Evolutionary conservation across 2,329 filamentous ascomycete species (phyloP), one percentile per base, ranked within the genome.

Genomic region (Alternaria gaisen): DNA sequence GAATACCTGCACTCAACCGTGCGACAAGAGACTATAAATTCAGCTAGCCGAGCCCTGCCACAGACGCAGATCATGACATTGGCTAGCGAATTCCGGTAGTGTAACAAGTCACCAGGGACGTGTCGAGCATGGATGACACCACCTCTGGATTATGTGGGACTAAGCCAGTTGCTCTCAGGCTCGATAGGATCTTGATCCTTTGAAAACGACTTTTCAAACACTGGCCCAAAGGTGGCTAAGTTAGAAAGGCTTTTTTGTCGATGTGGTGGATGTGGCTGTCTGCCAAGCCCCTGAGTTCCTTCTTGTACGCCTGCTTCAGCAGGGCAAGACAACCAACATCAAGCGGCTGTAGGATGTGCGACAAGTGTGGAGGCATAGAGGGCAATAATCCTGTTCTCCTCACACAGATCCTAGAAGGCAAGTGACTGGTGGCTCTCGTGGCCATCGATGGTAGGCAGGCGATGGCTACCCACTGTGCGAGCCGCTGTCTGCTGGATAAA

Each of bases 61-160:
- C n/a, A n/a, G n/a, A n/a, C n/a, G n/a, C n/a, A n/a, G n/a, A n/a
- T n/a, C n/a, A n/a, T n/a, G n/a, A n/a, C n/a, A n/a, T n/a, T n/a
- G n/a, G n/a, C n/a, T n/a, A n/a, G n/a, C n/a, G n/a, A n/a, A n/a
- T n/a, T n/a, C n/a, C n/a, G n/a, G n/a, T n/a, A n/a, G n/a, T n/a
- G n/a, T n/a, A n/a, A n/a, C n/a, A n/a, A n/a, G n/a, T n/a, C n/a
- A n/a, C n/a, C n/a, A n/a, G n/a, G n/a, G n/a, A n/a, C n/a, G n/a
- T n/a, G n/a, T 66, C 61, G 60, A 78, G 72, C 64, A 70, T 74
- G 53, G 61, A 75, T 59, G 77, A 50, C n/a, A 76, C 70, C 48
- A 36, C 60, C 40, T 73, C 53, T 59, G 68, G 69, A 60, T 77
- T 48, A 38, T 72, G 5, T 14, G 12, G 32, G 4, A 34, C 32